Evolutionary conservation across 352 stramenopile species (phyloP), one percentile per base, ranked within the genome.

Genomic region (Phytophthora ramorum): DNA sequence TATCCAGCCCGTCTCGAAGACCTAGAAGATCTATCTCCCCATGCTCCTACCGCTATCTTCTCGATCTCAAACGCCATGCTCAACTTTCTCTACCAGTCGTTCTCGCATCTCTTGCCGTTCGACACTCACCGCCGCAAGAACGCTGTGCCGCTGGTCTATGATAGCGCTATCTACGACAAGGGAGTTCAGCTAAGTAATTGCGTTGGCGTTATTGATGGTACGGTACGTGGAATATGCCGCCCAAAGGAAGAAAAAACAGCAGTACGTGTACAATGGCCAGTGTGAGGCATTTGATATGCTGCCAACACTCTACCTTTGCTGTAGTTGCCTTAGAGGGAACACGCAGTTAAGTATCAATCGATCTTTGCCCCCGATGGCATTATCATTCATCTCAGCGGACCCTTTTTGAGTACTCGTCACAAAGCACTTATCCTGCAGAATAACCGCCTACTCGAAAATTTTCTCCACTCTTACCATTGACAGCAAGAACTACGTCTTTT

Each of bases 1-100:
- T 61, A 61, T 53, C 43, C 41, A 28, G 53, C 43, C 7, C 53
- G 53, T 46, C 14, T 61, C 3, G 32, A 61, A 30, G 53, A 61
- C 6, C 40, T 61, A 20, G 30, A 52, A 35, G 28, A 61, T 7
- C 41, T 53, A 12, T 61, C 53, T 46, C 41, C 17, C 8, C 24
- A 40, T 24, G 40, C 5, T 38, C n/a, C 26, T 19, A 37, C 40
- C 13, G 53, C 53, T 24, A 52, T 53, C 13, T 30, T 30, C 14
- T 52, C 30, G 43, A 61, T 61, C 9, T 61, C 53, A 7, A 61
- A 61, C 19, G 40, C 16, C 12, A 28, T 61, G 0, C 43, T 46
- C 3, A 26, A 53, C n/a, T 53, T 46, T 53, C 40, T 61, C 28
- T 53, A 53, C 41, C 0, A 46, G 1, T 46, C 48, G 6, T 56